Evolutionary conservation across 192 early-diverging fungal genomes (phyloP).

Genomic region (Entomortierella beljakovae): DNA sequence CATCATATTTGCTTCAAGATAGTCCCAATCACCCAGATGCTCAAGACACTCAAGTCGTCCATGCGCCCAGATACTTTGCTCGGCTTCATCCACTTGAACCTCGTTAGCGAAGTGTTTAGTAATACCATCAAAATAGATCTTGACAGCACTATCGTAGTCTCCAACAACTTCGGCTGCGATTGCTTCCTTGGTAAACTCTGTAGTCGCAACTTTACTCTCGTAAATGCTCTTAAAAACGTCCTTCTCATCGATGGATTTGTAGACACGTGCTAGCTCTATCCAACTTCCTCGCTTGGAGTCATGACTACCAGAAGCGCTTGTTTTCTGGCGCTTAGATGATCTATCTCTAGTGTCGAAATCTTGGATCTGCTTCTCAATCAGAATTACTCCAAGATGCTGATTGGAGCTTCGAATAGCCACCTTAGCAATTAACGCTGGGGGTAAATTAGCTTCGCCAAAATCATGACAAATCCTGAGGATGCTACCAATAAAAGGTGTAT

Average conservation of each 20-base stretch:
- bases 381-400: constrained; percentile 63
- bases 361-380: constrained; percentile 61
- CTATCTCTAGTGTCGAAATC: constrained; percentile 28
- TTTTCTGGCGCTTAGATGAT: constrained; percentile 42
- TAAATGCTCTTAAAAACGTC: constrained; percentile 77
- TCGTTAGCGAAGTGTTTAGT: constrained; percentile 37
- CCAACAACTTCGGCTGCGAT: constrained; percentile 71
- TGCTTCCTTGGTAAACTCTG: constrained; percentile 63
- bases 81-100: constrained; percentile 52
- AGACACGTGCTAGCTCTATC: constrained; percentile 71
- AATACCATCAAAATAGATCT: constrained; percentile 54
- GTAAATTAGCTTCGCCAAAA: constrained; percentile 39
- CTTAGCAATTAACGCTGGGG: constrained; percentile 38
- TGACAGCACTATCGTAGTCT: constrained; percentile 65
- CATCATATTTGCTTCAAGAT: constrained; percentile 61
- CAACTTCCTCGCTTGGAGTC: constrained; percentile 56
- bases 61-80: constrained; percentile 61
- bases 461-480: constrained; percentile 64
- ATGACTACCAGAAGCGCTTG: constrained; percentile 8
- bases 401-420: constrained; percentile 58
- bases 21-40: constrained; percentile 73
- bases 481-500: constrained; percentile 62
- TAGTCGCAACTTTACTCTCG: constrained; percentile 65
- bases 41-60: constrained; percentile 71
- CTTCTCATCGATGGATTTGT: constrained; percentile 69